A percentile compares a stretch with the other conserved stretches of the same genome.
Evolutionary conservation across 2,329 filamentous ascomycete genomes (phyloP).

Genomic region (Epichloe festucae): DNA sequence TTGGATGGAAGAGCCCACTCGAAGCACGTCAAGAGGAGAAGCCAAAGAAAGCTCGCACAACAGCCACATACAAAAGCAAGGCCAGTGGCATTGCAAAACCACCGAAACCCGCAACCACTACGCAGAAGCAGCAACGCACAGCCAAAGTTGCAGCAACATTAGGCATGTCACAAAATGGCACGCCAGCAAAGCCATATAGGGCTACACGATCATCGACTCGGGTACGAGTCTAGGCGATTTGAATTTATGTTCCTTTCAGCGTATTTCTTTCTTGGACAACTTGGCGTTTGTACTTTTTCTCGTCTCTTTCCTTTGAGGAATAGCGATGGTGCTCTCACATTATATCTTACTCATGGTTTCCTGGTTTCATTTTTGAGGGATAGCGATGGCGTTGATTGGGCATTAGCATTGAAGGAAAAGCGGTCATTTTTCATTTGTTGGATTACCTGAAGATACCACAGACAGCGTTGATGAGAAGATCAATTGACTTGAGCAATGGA

Average conservation of each 20-base stretch:
- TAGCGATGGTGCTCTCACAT: background rate
- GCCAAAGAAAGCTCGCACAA: constrained; percentile 12
- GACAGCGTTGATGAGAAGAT: background rate
- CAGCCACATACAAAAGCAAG: constrained; percentile 8
- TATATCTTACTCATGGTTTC: background rate
- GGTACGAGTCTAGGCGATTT: constrained; percentile 2
- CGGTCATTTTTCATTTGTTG: background rate
- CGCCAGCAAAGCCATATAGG: constrained; percentile 20
- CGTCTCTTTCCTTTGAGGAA: background rate
- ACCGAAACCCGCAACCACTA: constrained; percentile 7
- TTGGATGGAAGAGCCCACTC: constrained; percentile 23
- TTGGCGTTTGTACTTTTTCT: background rate
- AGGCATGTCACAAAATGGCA: constrained; percentile 22
- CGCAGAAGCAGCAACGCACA: constrained; percentile 16
- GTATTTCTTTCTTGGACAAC: background rate
- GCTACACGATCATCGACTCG: constrained; percentile 16
- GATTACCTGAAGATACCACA: constrained; percentile 1
- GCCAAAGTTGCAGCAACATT: constrained; percentile 18
- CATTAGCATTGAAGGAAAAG: background rate
- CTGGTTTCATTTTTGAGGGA: background rate
- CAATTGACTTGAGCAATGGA: background rate
- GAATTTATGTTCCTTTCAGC: background rate
- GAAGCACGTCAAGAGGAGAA: constrained; percentile 15
- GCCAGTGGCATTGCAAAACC: constrained; percentile 19
- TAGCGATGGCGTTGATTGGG: constrained; percentile 2